Conservation (phyloP, 1,139 yeast species). For the Candida dubliniensis region DNA sequence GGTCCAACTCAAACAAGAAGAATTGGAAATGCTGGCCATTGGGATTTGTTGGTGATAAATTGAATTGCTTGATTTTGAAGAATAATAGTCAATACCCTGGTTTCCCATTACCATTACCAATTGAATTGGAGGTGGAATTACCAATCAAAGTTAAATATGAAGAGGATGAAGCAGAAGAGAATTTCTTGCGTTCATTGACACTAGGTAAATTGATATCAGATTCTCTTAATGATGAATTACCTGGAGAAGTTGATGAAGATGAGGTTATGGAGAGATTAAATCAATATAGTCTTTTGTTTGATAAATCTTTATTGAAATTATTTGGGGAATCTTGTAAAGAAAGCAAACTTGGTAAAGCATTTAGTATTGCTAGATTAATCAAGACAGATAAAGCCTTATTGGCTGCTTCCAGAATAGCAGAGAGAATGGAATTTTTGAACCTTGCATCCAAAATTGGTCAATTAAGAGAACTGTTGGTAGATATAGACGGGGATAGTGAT, state of each 20-base stretch:
- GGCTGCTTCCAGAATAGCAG: constrained; percentile 84
- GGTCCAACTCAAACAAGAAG: constrained; percentile 46
- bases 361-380: constrained; percentile 67
- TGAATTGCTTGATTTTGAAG: constrained; percentile 73
- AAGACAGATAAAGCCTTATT: constrained; percentile 75
- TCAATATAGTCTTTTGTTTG: constrained; percentile 56
- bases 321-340: constrained; percentile 79
- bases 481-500: constrained; percentile 26
- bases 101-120: constrained; percentile 81
- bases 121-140: constrained; percentile 68
- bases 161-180: constrained; percentile 37
- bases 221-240: constrained; percentile 33
- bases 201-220: constrained; percentile 52
- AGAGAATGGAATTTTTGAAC: constrained; percentile 65
- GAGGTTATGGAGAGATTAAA: constrained; percentile 49
- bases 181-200: constrained; percentile 44
- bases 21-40: constrained; percentile 83
- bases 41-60: constrained; percentile 67
- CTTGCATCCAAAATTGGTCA: constrained; percentile 69
- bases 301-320: constrained; percentile 71
- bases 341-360: constrained; percentile 63
- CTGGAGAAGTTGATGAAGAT: constrained; percentile 40
- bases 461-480: constrained; percentile 53
- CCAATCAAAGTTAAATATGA: constrained; percentile 47
- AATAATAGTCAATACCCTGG: constrained; percentile 55